Percentiles rank a stretch among this genome's conserved stretches.
Conservation (phyloP, 257 asterid species). For the Solanum chiquidenum region DNA sequence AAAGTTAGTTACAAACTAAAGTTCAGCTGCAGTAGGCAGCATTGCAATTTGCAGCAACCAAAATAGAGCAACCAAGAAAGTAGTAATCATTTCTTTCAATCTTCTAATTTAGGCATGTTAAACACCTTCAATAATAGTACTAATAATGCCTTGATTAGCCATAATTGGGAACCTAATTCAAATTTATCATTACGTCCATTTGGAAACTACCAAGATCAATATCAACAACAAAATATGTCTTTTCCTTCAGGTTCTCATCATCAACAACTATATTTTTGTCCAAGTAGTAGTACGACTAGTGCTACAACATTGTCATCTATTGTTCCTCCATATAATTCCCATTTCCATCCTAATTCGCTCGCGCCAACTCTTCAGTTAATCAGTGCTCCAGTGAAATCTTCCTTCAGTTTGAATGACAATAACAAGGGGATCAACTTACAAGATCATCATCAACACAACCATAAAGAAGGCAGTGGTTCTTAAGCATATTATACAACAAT, state of each 20-base stretch:
- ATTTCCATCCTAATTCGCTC: slow-evolving; percentile 19
- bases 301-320: slow-evolving; percentile 11
- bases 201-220: slow-evolving; percentile 22
- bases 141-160: slow-evolving; percentile 5
- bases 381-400: slow-evolving; percentile 14
- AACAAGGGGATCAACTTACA: not conserved
- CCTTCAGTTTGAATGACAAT: not conserved
- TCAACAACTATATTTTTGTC: slow-evolving; percentile 18
- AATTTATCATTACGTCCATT: slow-evolving; percentile 42
- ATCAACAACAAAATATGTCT: not conserved
- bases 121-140: slow-evolving; percentile 6
- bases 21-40: too few species aligned
- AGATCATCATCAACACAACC: not conserved
- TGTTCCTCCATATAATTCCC: slow-evolving; percentile 17
- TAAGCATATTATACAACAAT: slow-evolving; percentile 1
- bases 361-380: slow-evolving; percentile 43
- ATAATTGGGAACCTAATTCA: slow-evolving; percentile 38
- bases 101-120: slow-evolving; percentile 11
- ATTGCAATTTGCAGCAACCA: too few species aligned
- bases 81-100: slow-evolving; percentile 31
- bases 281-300: not conserved
- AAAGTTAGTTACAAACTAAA: too few species aligned
- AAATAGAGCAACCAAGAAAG: too few species aligned
- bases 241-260: slow-evolving; percentile 20
- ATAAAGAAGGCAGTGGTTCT: not conserved